Conservation (phyloP, 805 yeast species). For the Saturnispora saitoi region DNA sequence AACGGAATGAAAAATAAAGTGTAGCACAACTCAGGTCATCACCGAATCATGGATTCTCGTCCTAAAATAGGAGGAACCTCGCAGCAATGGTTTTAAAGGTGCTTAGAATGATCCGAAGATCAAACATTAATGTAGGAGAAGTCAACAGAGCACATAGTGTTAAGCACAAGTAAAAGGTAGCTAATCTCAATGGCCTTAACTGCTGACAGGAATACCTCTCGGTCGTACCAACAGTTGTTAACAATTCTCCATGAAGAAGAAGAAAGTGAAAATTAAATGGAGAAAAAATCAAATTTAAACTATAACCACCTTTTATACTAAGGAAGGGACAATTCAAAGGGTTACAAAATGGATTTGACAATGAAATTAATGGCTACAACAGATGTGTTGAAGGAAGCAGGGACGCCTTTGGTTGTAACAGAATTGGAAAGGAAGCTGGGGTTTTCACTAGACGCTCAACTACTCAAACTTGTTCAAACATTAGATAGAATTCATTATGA, state of each 20-base stretch:
- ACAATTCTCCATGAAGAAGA: neutral
- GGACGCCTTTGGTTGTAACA: conserved; percentile 49
- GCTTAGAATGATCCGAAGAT: neutral
- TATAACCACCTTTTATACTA: neutral
- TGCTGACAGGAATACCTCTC: neutral
- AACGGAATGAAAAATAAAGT: conserved; percentile 23
- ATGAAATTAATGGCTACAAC: conserved; percentile 88
- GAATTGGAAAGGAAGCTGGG: conserved; percentile 63
- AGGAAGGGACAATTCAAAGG: neutral
- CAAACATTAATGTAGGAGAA: neutral
- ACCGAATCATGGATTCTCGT: conserved; percentile 75
- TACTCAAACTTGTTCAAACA: conserved; percentile 63
- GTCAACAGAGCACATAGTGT: neutral
- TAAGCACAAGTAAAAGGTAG: neutral
- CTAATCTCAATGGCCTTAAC: neutral
- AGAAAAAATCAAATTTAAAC: neutral
- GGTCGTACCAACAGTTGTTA: neutral
- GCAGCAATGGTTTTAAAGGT: conserved; percentile 98
- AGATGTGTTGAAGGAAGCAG: conserved; percentile 69
- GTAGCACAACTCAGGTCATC: conserved; percentile 91
- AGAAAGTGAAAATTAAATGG: neutral
- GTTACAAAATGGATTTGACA: conserved; percentile 29
- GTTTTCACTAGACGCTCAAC: conserved; percentile 48
- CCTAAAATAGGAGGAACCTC: conserved; percentile 64
- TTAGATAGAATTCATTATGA: conserved; percentile 72